These are phyloP conservation scores for Sonneratia alba DNA, from an alignment of 345 rosid genomes.

Conservation along the genomic window DNA sequence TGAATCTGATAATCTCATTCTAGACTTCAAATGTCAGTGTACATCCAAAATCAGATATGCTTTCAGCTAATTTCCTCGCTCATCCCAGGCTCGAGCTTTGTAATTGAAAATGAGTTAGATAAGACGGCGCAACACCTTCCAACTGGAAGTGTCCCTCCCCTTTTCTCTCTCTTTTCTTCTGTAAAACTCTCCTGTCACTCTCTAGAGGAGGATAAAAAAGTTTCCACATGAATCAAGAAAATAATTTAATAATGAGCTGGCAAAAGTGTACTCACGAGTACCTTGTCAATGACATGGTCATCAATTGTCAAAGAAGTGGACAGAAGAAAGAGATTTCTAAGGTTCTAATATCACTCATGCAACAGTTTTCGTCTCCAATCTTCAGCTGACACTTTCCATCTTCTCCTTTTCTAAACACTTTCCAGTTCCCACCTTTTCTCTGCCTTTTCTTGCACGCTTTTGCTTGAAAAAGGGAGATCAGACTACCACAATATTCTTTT, in stretches of 20 bases:
- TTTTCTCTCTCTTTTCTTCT: neutral
- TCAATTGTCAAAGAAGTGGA: constrained; percentile 5
- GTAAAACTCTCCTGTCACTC: neutral
- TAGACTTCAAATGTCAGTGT: neutral
- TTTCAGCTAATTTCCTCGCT: neutral
- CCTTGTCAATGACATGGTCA: neutral
- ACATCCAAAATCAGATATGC: neutral
- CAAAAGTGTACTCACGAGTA: constrained; percentile 6
- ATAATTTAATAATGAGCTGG: neutral
- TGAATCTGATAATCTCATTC: neutral
- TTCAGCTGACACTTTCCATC: neutral
- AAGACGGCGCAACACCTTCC: neutral
- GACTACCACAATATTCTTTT: neutral
- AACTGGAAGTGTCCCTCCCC: neutral
- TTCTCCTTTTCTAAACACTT: neutral
- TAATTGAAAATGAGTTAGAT: neutral
- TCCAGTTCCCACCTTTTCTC: neutral
- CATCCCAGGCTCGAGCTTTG: neutral
- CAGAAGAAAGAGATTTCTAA: neutral
- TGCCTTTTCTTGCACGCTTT: neutral
- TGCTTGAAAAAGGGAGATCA: neutral
- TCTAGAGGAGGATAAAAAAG: neutral
- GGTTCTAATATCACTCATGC: neutral
- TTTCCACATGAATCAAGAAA: constrained; percentile 6
- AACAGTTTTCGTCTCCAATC: neutral